Evolutionary conservation across 176 grass and related monocot species (phyloP).

Genomic region (Paspalum vaginatum): DNA sequence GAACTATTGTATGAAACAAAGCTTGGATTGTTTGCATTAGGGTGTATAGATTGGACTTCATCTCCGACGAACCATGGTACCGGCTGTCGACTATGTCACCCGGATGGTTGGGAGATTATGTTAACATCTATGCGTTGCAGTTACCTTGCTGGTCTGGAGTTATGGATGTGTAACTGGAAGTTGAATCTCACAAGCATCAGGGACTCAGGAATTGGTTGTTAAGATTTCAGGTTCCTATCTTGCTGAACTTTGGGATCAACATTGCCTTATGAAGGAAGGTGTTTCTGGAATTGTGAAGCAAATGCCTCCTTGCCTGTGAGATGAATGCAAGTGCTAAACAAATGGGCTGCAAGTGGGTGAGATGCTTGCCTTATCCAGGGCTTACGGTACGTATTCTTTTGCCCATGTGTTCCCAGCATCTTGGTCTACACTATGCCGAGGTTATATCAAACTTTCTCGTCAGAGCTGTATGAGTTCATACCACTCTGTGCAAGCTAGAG

Average conservation of each 20-base stretch:
- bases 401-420: not conserved
- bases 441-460: not conserved
- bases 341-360: not conserved
- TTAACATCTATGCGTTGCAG: not conserved
- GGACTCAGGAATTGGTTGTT: conserved; percentile 13
- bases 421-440: not conserved
- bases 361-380: not conserved
- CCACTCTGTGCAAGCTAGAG: not conserved
- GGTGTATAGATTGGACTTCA: not conserved
- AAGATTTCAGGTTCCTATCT: not conserved
- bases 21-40: conserved; percentile 27
- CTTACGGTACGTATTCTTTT: not conserved
- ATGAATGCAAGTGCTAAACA: conserved; percentile 1
- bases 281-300: not conserved
- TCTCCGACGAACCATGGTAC: not conserved
- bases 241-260: no score
- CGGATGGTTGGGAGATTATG: no score
- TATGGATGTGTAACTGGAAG: not conserved
- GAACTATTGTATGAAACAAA: not conserved
- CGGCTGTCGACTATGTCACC: not conserved
- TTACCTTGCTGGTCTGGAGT: not conserved
- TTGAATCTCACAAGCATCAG: not conserved
- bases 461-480: not conserved
- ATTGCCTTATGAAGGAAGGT: not conserved
- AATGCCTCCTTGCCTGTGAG: not conserved